Evolutionary conservation across 2,329 filamentous ascomycete species (phyloP).

Genomic region (Ophiocordyceps robertsii): DNA sequence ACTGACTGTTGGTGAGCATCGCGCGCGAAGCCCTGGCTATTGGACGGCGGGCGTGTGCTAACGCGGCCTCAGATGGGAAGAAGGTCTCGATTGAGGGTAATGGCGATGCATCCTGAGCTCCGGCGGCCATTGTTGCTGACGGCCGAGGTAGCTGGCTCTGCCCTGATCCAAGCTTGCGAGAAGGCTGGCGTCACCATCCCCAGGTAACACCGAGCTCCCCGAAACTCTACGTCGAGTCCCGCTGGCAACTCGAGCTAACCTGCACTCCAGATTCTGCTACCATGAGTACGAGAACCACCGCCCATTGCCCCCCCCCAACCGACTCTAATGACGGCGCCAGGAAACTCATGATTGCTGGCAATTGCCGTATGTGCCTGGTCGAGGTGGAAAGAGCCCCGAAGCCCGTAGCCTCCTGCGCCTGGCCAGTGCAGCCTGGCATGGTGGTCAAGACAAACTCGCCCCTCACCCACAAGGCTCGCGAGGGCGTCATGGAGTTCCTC

Average conservation of each 20-base stretch:
- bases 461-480: slow-evolving; percentile 89
- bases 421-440: slow-evolving; percentile 98
- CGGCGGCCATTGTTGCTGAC: slow-evolving; percentile 19
- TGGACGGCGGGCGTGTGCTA: slow-evolving; percentile 15
- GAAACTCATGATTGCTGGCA: slow-evolving; percentile 97
- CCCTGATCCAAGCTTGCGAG: slow-evolving; percentile 97
- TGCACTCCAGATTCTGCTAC: slow-evolving; percentile 77
- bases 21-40: slow-evolving; percentile 12
- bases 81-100: slow-evolving; percentile 96
- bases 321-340: slow-evolving; percentile 38
- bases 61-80: slow-evolving; percentile 64
- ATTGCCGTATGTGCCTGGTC: slow-evolving; percentile 98
- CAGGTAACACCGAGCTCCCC: slow-evolving; percentile 39
- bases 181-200: slow-evolving; percentile 87
- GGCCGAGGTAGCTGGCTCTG: slow-evolving; percentile 63
- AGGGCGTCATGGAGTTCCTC: slow-evolving; percentile 98
- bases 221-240: not conserved
- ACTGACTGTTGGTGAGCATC: slow-evolving; percentile 70
- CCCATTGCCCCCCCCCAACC: slow-evolving; percentile 6
- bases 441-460: slow-evolving; percentile 97
- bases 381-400: slow-evolving; percentile 95
- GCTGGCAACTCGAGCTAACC: slow-evolving; percentile 9
- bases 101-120: slow-evolving; percentile 6
- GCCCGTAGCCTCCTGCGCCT: slow-evolving; percentile 94
- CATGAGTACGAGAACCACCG: slow-evolving; percentile 59